Percentiles rank a stretch among this genome's conserved stretches.
Evolutionary conservation across 2,329 filamentous ascomycete genomes (phyloP).

Genomic region (Exophiala aquamarina): DNA sequence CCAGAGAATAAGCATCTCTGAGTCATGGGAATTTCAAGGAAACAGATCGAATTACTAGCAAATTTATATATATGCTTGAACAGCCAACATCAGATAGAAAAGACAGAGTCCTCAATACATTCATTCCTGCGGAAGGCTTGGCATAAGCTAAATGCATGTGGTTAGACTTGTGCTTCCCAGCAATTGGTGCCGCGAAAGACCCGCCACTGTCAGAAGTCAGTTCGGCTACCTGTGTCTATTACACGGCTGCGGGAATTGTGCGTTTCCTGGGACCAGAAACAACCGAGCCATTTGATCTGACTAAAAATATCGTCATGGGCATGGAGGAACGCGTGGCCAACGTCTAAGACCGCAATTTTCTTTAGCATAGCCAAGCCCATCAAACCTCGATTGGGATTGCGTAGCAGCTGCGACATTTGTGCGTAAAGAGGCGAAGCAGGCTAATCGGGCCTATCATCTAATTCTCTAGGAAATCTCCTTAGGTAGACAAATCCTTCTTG

Average conservation of each 20-base stretch:
- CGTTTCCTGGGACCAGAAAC: not conserved
- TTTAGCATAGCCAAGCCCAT: conserved; percentile 1
- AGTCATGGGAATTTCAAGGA: not conserved
- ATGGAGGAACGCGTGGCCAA: not conserved
- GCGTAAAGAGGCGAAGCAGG: conserved; percentile 2
- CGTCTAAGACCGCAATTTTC: not conserved
- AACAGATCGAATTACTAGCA: not conserved
- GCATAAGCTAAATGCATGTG: not conserved
- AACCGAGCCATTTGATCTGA: not conserved
- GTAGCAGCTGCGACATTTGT: conserved; percentile 1
- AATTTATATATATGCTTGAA: conserved; percentile 1
- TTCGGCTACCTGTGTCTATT: conserved; percentile 2
- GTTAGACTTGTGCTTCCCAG: not conserved
- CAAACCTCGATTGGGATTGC: conserved; percentile 1
- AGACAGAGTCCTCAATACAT: not conserved
- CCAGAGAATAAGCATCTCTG: not conserved
- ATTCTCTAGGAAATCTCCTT: not conserved
- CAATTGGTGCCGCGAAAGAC: conserved; percentile 1
- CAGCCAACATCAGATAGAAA: not conserved
- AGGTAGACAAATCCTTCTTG: conserved; percentile 1
- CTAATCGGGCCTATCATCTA: not conserved
- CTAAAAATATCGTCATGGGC: not conserved
- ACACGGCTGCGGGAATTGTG: not conserved
- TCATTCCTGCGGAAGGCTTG: not conserved
- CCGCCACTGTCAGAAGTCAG: not conserved